Conservation (phyloP, 1,284 basidiomycete genomes). For the Microbotryum lychnidis-dioicae region DNA sequence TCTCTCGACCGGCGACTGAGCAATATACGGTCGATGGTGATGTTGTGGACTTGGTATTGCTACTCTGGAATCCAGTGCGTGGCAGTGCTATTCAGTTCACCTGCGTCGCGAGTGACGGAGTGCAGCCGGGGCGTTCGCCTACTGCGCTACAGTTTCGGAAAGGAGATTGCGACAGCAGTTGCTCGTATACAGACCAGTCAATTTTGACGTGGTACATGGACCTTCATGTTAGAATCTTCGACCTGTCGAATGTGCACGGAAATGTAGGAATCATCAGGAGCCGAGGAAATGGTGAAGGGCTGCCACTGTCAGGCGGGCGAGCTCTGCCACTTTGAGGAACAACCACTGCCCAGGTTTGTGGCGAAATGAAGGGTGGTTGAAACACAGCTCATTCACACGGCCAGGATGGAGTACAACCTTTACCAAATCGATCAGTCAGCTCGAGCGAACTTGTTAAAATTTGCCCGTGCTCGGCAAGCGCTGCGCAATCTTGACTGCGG, state of each 20-base stretch:
- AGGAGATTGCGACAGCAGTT: too few relatives aligned
- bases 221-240: constrained; percentile 66
- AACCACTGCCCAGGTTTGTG: constrained; percentile 86
- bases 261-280: constrained; percentile 80
- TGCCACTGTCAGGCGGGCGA: constrained; percentile 75
- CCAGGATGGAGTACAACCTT: constrained; percentile 48
- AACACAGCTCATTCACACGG: constrained; percentile 81
- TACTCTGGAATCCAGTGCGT: constrained; percentile 45
- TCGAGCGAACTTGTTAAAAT: constrained; percentile 27
- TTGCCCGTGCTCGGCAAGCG: background rate
- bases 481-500: background rate
- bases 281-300: constrained; percentile 81
- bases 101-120: constrained; percentile 59
- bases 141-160: constrained; percentile 45
- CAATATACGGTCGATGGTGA: constrained; percentile 61
- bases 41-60: constrained; percentile 51
- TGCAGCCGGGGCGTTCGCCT: constrained; percentile 71
- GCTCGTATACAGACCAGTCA: background rate
- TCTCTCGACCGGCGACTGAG: constrained; percentile 10
- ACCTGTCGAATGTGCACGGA: constrained; percentile 84
- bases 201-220: background rate
- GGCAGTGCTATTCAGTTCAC: constrained; percentile 60
- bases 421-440: constrained; percentile 62
- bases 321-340: constrained; percentile 73
- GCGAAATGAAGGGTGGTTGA: constrained; percentile 76